phyloP scores from a whole-genome alignment of 2,329 filamentous ascomycete species.

The Phialophora tarda region DNA sequence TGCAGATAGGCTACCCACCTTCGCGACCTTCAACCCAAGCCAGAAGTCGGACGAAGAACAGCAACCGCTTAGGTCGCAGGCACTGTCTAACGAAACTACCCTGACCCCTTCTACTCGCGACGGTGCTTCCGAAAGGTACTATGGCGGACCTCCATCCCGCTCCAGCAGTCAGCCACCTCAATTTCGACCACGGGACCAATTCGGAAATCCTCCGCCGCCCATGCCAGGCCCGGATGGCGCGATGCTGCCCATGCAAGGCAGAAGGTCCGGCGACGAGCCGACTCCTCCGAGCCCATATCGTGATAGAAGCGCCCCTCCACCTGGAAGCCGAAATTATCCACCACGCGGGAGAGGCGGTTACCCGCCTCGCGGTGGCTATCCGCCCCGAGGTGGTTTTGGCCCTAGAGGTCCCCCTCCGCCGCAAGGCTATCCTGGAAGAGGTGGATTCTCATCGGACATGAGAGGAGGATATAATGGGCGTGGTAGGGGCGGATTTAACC shows the following conservation, averaged over 20 bases:
- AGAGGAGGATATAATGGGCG: conserved; percentile 41
- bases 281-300: conserved; percentile 29
- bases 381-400: conserved; percentile 46
- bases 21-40: conserved; percentile 49
- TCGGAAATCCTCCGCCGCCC: conserved; percentile 40
- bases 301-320: conserved; percentile 35
- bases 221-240: conserved; percentile 43
- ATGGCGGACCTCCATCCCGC: conserved; percentile 39
- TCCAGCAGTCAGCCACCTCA: conserved; percentile 44
- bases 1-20: conserved; percentile 57
- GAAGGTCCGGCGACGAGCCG: conserved; percentile 29
- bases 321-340: conserved; percentile 50
- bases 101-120: conserved; percentile 33
- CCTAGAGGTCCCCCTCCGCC: conserved; percentile 47
- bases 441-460: conserved; percentile 45
- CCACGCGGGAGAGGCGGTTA: conserved; percentile 64
- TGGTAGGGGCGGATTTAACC: conserved; percentile 36
- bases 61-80: conserved; percentile 33
- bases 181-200: conserved; percentile 45
- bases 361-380: conserved; percentile 43
- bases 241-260: conserved; percentile 30
- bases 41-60: conserved; percentile 33
- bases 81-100: conserved; percentile 27
- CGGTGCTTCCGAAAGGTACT: conserved; percentile 42
- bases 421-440: conserved; percentile 51